These are phyloP conservation scores for Leptomonas pyrrhocoris DNA, from an alignment of 208 protist genomes.

Conservation along the genomic window DNA sequence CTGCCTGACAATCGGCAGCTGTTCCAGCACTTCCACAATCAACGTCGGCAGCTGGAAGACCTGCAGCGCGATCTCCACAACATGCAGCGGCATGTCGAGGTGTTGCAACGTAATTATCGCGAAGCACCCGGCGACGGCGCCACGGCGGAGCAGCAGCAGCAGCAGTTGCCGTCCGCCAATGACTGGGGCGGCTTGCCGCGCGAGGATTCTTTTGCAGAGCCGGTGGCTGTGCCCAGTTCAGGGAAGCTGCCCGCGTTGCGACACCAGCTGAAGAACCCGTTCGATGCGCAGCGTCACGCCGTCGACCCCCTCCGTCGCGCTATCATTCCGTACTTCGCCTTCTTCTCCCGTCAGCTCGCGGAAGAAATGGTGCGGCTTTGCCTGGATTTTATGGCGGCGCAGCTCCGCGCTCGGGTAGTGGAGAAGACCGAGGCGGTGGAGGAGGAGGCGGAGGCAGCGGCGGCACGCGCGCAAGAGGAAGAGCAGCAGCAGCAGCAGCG, in stretches of 20 bases:
- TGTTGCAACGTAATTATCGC: not conserved
- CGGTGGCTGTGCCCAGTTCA: not conserved
- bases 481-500: constrained; percentile 12
- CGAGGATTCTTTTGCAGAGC: not conserved
- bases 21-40: not conserved
- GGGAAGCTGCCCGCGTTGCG: constrained; percentile 13
- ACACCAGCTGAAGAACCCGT: constrained; percentile 26
- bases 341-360: constrained; percentile 27
- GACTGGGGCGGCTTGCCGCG: constrained; percentile 2
- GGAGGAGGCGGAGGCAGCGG: not conserved
- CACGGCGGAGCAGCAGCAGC: not conserved
- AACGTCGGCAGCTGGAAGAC: not conserved
- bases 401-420: constrained; percentile 19
- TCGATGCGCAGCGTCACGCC: constrained; percentile 4
- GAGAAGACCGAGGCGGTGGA: constrained; percentile 16
- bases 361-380: constrained; percentile 30
- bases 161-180: not conserved
- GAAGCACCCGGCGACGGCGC: not conserved
- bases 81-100: constrained; percentile 4
- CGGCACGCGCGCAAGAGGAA: no score
- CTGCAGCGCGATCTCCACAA: not conserved
- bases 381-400: constrained; percentile 32
- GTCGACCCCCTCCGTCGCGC: constrained; percentile 23
- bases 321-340: constrained; percentile 35
- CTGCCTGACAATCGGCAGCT: not conserved